These are phyloP conservation scores for Hypomyces perniciosus DNA, from an alignment of 2,329 filamentous ascomycete species.

Conservation along the genomic window DNA sequence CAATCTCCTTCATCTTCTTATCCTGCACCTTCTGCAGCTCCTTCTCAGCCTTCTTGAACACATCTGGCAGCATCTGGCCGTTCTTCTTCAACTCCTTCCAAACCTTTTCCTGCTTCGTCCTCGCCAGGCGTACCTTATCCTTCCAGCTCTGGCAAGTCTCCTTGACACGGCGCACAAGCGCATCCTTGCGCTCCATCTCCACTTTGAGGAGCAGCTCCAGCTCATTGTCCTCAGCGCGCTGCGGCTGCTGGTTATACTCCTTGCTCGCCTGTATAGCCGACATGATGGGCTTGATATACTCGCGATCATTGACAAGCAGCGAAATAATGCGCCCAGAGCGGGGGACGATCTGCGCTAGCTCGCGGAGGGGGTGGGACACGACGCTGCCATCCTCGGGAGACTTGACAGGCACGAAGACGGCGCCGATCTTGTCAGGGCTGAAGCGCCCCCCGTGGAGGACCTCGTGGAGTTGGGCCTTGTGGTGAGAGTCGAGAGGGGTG, in stretches of 20 bases:
- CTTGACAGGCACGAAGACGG: constrained; percentile 36
- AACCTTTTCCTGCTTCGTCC: constrained; percentile 42
- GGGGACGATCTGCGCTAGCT: constrained; percentile 50
- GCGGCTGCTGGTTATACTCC: constrained; percentile 58
- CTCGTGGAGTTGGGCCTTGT: constrained; percentile 36
- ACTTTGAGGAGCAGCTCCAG: constrained; percentile 51
- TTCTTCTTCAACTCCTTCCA: constrained; percentile 46
- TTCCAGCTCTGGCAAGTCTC: constrained; percentile 46
- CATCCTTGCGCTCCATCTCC: constrained; percentile 47
- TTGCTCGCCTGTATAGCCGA: constrained; percentile 45
- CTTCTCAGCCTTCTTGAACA: constrained; percentile 43
- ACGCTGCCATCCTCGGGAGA: constrained; percentile 16
- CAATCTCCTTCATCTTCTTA: constrained; percentile 47
- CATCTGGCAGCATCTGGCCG: constrained; percentile 38
- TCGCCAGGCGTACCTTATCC: constrained; percentile 41
- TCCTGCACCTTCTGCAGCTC: constrained; percentile 46
- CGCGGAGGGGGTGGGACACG: constrained; percentile 42
- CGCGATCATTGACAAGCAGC: constrained; percentile 36
- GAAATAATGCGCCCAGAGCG: constrained; percentile 36
- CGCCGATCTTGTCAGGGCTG: constrained; percentile 44
- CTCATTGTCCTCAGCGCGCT: constrained; percentile 52
- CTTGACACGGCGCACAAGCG: constrained; percentile 37
- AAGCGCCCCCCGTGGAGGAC: constrained; percentile 43
- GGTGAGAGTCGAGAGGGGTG: constrained; percentile 35
- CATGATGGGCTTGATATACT: constrained; percentile 49